Evolutionary conservation across 108 stramenopile genomes (phyloP).

Genomic region (Nannochloropsis gaditana): DNA sequence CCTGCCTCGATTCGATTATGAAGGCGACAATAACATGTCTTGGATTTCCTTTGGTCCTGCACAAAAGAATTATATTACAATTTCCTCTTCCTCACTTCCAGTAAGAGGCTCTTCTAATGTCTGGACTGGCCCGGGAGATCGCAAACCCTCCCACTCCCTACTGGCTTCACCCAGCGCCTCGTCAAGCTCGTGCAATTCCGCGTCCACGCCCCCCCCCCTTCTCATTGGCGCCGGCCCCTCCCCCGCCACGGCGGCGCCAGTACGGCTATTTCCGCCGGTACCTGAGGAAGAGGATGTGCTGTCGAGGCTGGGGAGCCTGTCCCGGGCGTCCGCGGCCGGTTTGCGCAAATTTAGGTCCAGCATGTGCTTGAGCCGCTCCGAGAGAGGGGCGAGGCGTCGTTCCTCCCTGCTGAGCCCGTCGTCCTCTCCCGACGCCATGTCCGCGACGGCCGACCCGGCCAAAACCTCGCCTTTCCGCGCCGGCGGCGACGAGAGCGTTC

Average conservation of each 20-base stretch:
- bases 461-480: not conserved
- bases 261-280: not conserved
- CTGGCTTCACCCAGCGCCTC: not conserved
- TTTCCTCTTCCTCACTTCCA: not conserved
- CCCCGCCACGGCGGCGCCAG: not conserved
- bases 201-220: not conserved
- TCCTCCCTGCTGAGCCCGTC: not conserved
- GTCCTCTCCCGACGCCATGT: not conserved
- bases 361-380: not conserved
- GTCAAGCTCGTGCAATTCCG: not conserved
- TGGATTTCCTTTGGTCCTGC: not conserved
- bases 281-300: not conserved
- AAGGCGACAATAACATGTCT: not conserved
- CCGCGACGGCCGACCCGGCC: not conserved
- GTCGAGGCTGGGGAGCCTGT: not conserved
- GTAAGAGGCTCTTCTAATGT: not conserved
- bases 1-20: not conserved
- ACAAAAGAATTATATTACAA: not conserved
- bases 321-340: not conserved
- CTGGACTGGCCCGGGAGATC: not conserved
- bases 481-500: no score
- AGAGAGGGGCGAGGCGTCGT: not conserved
- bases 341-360: not conserved
- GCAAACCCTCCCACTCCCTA: not conserved
- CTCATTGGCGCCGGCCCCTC: not conserved